Base-by-base conservation (phyloP, 1,284 basidiomycete species). In the Pseudozyma tsukubaensis region DNA sequence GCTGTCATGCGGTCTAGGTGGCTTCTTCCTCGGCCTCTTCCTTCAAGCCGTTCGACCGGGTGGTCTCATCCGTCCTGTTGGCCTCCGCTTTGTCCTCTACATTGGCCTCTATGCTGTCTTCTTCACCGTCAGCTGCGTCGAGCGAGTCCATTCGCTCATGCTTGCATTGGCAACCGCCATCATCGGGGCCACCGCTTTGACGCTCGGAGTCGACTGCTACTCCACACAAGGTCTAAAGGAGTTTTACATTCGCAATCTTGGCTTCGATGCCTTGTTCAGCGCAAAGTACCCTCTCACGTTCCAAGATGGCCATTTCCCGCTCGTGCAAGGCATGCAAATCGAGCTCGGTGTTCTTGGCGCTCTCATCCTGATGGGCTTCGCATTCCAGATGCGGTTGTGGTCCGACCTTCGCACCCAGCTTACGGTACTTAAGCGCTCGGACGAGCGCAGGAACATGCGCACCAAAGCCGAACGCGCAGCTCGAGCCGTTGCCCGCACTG, bases 191-290 rank as follows among this genome's bases (percentile, higher is more conserved):
- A 92, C 92, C n/a, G 91, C 93, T 1, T 90, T 96, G 82, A 93
- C 94, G 63, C 88, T 97, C 19, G 94, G 94, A 10, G 89, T 97
- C 53, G 95, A 98, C 85, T 97, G 95, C 85, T 97, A 90, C 51
- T 65, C 73, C 3, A 59, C 64, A 7, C 69, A 72, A 43, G 92
- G 92, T 24, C 88, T 97, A 62, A 97, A 97, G 86, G 95, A 97
- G 88, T 92, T 96, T 86, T 97, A 97, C 85, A 87, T 96, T 53
- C 96, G 92, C 90, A 97, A 97, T 82, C 87, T 98, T 48, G 95
- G 95, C 18, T 94, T 94, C 85, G 87, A 87, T 10, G 80, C 86
- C 3, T 85, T 97, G 37, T 97, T 96, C 85, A 56, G 36, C 40
- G 40, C 49, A 50, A 76, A 75, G 62, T 71, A 79, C 35, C 62